Percentiles rank a stretch among this genome's conserved stretches.
Conservation (phyloP, 495 filamentous ascomycete species). For the Penicillium cataractarum region DNA sequence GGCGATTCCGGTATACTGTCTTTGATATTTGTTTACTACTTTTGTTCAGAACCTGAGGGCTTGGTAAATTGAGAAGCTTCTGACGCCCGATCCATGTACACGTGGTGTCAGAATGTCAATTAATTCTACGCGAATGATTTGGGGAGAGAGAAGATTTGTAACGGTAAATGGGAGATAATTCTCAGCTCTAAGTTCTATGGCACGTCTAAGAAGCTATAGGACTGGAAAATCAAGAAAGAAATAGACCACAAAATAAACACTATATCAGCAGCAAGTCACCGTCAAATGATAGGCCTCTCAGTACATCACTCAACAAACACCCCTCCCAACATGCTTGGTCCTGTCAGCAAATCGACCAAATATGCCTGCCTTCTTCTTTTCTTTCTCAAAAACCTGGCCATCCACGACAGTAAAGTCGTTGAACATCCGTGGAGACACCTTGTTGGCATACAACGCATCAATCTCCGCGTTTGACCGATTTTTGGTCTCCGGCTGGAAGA, state of each 20-base stretch:
- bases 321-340: conserved; percentile 3
- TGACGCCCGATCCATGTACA: no score
- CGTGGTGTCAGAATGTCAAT: no score
- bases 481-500: conserved; percentile 21
- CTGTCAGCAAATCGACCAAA: background rate
- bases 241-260: background rate
- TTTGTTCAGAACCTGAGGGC: no score
- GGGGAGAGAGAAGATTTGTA: no score
- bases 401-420: conserved; percentile 12
- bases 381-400: conserved; percentile 7
- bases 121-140: no score
- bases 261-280: background rate
- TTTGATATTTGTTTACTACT: no score
- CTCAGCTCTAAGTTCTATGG: no score
- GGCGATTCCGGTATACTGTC: no score
- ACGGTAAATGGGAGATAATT: background rate
- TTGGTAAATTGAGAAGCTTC: no score
- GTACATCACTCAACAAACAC: background rate
- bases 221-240: no score
- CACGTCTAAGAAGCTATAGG: no score
- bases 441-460: conserved; percentile 13
- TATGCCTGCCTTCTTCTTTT: background rate
- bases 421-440: conserved; percentile 12
- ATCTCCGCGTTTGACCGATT: conserved; percentile 17
- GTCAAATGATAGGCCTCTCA: background rate